Percentiles rank a stretch among this genome's conserved stretches.
Evolutionary conservation across 805 yeast species (phyloP).

Genomic region (Metschnikowia kofuensis): DNA sequence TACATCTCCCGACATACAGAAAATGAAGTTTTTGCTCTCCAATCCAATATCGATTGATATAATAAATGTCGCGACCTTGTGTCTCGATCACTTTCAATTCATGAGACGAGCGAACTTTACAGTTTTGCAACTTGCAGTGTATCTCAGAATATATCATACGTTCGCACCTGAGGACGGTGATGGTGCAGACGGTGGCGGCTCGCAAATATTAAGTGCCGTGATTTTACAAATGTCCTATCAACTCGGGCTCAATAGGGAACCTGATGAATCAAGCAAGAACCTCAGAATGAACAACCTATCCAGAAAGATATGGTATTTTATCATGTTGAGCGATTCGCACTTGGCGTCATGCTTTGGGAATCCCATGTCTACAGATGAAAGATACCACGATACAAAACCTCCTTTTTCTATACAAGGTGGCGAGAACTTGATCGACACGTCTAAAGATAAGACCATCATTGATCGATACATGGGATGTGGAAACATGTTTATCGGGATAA

Average conservation of each 20-base stretch:
- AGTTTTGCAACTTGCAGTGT: constrained; percentile 31
- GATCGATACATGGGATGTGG: constrained; percentile 11
- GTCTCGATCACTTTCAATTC: constrained; percentile 54
- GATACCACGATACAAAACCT: constrained; percentile 12
- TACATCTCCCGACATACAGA: constrained; percentile 23
- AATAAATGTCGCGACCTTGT: constrained; percentile 49
- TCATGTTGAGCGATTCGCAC: constrained; percentile 15
- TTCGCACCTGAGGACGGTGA: constrained; percentile 43
- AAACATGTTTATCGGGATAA: constrained; percentile 2
- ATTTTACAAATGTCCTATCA: constrained; percentile 61
- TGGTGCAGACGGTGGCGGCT: constrained; percentile 40
- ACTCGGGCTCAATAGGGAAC: constrained; percentile 68
- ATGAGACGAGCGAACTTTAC: constrained; percentile 34
- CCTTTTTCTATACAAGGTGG: constrained; percentile 17
- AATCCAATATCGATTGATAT: constrained; percentile 46
- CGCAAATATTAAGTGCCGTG: constrained; percentile 25
- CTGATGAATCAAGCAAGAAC: constrained; percentile 31
- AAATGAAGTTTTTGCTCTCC: constrained; percentile 37
- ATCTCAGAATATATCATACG: constrained; percentile 27
- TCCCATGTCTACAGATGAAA: constrained; percentile 10
- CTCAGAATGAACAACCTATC: constrained; percentile 20
- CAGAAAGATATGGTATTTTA: constrained; percentile 25
- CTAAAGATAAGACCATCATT: constrained; percentile 9
- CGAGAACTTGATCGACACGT: constrained; percentile 14
- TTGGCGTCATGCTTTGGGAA: constrained; percentile 15